Evolutionary conservation across 495 filamentous ascomycete genomes (phyloP), one percentile per base, ranked within the genome.

Genomic region (Friedmanniomyces simplex): DNA sequence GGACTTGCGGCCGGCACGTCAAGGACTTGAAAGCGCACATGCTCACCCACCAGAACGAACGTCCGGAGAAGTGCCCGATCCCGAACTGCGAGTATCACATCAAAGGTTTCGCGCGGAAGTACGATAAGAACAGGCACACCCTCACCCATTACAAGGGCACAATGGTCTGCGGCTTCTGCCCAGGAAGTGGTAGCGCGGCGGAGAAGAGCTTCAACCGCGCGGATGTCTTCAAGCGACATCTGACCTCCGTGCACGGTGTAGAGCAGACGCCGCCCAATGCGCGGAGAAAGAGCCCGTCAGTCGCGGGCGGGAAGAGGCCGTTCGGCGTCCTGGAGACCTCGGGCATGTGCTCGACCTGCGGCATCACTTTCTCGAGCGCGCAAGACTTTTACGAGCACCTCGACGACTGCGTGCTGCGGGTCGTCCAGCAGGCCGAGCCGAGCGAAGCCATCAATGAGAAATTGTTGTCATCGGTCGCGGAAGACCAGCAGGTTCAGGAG

Each of bases 341-440:
- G 71, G 94, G 91, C 72, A 96, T 93, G 72, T 99, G 93, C 71
- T 95, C 90, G 12, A 99, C 93, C 28, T 99, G 93, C 71, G 87
- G 87, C 20, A 79, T 79, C 32, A 96, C 86, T 18, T 99, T 99
- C 74, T 82, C 79, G 71, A 96, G 87, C 64, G 90, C 93, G 20
- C 93, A 99, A 66, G 91, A 97, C 70, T 96, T 97, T 72, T 97
- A 97, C 71, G 93, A 99, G 77, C 93, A 99, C 80, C 73, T 99
- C 63, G 93, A 99, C 69, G 93, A 99, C 77, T 99, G 93, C 71
- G 94, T 99, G 55, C 79, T 97, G 55, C 88, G 90, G 64, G 91
- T 96, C 54, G 94, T 99, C 37, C 94, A 97, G 68, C 90, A 96
- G 72, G 88, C 94, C 68, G 93, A 97, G 67, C 94, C 94, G 6